Evolutionary conservation across 306 rosid species (phyloP).

Genomic region (Delonix regia): DNA sequence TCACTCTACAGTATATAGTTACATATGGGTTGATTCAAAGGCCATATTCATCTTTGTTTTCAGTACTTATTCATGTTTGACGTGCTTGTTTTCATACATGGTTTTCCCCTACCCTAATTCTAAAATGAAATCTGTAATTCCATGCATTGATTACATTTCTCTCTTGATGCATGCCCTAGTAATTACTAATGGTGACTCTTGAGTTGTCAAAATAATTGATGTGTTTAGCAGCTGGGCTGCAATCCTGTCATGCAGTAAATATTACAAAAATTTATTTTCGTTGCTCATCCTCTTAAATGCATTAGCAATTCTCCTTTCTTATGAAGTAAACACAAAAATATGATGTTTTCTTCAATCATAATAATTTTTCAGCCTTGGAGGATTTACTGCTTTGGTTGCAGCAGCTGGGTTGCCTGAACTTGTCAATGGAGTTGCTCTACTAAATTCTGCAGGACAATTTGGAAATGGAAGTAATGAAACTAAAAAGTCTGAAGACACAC

Average conservation of each 20-base stretch:
- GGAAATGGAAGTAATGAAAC: slow-evolving; percentile 46
- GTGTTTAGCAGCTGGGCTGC: neutral
- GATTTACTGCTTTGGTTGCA: slow-evolving; percentile 87
- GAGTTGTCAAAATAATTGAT: neutral
- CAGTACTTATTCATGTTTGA: too few relatives aligned
- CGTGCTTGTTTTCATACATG: too few relatives aligned
- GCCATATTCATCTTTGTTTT: neutral
- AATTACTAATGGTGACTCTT: neutral
- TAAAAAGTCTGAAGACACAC: slow-evolving; percentile 61
- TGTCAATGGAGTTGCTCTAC: slow-evolving; percentile 75
- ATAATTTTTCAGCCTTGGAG: slow-evolving; percentile 87
- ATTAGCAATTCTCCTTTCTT: neutral
- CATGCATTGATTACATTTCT: too few relatives aligned
- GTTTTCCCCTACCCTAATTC: too few relatives aligned
- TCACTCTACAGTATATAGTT: neutral
- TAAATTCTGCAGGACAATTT: slow-evolving; percentile 94
- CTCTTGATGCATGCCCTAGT: neutral
- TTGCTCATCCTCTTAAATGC: neutral
- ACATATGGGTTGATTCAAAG: neutral
- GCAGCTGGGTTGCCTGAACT: slow-evolving; percentile 73
- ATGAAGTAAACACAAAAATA: neutral
- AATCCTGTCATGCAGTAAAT: neutral
- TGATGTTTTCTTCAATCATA: slow-evolving; percentile 29
- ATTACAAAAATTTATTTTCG: neutral
- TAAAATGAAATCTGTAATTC: too few relatives aligned